Base-by-base conservation (phyloP, 2,329 filamentous ascomycete species). In the Tolypocladium nubicola region DNA sequence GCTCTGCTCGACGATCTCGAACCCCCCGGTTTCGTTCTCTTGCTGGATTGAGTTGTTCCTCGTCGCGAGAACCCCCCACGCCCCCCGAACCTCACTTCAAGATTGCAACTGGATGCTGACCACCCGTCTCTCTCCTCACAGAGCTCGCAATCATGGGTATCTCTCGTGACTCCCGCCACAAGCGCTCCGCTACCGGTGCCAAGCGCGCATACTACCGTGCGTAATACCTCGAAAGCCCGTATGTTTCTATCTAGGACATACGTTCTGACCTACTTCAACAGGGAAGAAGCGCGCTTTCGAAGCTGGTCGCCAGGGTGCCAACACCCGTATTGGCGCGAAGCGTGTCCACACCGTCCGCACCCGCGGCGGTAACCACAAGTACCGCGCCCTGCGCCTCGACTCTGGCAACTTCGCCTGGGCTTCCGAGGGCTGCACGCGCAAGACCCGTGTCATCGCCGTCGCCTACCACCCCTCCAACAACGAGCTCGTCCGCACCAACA, bases 381-480 rank as follows among this genome's bases (percentile, higher is more conserved):
- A 95, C 89, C 93, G 94, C 80, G 94, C 88, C 70, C 92, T 99
- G 68, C 94, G 94, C 80, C 89, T 99, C 81, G 94, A 99, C 77
- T 87, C 90, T 66, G 94, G 94, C 76, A 99, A 99, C 88, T 99
- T 97, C 81, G 92, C 92, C 72, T 99, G 94, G 94, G 93, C 90
- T 73, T 97, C 91, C 67, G 94, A 99, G 85, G 92, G 93, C 74
- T 83, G 91, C 79, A 89, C 93, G 80, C 93, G 94, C 87, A 99
- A 99, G 88, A 91, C 90, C 79, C 94, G 95, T 84, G 89, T 99
- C 77, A 97, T 99, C 77, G 91, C 83, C 73, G 95, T 99, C 80
- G 88, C 87, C 76, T 99, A 91, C 89, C 95, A 99, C 82, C 95
- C 94, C 64, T 97, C 93, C 77, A 99, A 99, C 92, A 99, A 99